Percentiles rank a stretch among this genome's conserved stretches.
These are phyloP conservation scores for Lepidium aucheri DNA, from an alignment of 345 rosid species.

Conservation along the genomic window DNA sequence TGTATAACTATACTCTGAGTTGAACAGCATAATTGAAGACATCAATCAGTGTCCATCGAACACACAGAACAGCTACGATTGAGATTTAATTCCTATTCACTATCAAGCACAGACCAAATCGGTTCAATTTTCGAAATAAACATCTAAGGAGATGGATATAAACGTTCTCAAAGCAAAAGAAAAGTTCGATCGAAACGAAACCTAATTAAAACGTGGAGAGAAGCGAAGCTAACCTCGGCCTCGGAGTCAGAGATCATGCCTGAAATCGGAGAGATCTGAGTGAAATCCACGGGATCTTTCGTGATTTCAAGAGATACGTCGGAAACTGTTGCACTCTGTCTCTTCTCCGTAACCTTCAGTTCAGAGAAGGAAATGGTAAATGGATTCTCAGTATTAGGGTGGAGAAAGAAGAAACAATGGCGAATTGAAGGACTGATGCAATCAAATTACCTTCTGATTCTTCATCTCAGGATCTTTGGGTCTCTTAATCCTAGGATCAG, in stretches of 20 bases:
- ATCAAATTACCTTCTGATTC: slow-evolving; percentile 22
- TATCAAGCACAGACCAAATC: not conserved
- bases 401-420: not conserved
- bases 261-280: slow-evolving; percentile 15
- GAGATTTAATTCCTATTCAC: not conserved
- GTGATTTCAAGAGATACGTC: slow-evolving; percentile 10
- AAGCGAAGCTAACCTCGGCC: slow-evolving; percentile 21
- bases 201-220: not conserved
- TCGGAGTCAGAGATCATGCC: slow-evolving; percentile 21
- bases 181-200: not conserved
- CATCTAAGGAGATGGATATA: slow-evolving; percentile 9
- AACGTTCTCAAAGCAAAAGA: not conserved
- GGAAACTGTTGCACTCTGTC: slow-evolving; percentile 20
- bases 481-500: slow-evolving; percentile 9
- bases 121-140: not conserved
- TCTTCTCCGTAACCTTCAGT: slow-evolving; percentile 24
- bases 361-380: not conserved
- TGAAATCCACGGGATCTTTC: slow-evolving; percentile 5
- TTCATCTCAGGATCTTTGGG: slow-evolving; percentile 19
- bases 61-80: not conserved
- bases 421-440: not conserved
- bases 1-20: slow-evolving; percentile 18
- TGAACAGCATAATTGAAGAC: not conserved
- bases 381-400: not conserved
- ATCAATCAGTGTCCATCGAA: not conserved